Percentiles rank a stretch among this genome's conserved stretches.
phyloP scores from a whole-genome alignment of 2,329 filamentous ascomycete species.

The Ustulina deusta region DNA sequence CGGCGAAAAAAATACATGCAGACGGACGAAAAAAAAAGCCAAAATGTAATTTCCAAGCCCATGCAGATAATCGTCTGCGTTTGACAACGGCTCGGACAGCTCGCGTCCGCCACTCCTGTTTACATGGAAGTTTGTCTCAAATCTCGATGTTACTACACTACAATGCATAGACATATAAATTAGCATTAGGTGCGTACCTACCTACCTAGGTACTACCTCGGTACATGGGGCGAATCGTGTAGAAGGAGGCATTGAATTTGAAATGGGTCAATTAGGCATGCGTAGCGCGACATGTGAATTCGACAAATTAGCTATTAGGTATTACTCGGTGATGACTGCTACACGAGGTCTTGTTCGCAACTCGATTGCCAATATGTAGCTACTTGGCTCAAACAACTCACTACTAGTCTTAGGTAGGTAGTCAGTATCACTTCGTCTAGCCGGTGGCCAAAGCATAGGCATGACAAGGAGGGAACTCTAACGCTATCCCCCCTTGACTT shows the following conservation, averaged over 20 bases:
- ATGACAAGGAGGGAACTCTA: too few relatives aligned
- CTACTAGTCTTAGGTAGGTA: too few relatives aligned
- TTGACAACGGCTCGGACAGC: conserved; percentile 22
- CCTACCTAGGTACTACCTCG: background rate
- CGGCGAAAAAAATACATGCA: background rate
- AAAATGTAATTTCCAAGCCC: conserved; percentile 6
- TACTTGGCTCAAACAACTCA: background rate
- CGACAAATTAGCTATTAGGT: background rate
- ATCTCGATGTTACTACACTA: conserved; percentile 7
- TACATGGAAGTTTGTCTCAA: conserved; percentile 18
- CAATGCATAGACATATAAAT: background rate
- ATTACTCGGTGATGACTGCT: background rate
- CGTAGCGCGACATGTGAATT: background rate
- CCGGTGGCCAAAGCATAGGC: background rate
- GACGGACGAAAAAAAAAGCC: conserved; percentile 1
- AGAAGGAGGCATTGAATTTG: background rate
- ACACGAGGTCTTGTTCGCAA: background rate
- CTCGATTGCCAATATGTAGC: background rate
- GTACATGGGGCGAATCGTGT: background rate
- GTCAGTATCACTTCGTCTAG: background rate
- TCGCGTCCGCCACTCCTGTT: background rate
- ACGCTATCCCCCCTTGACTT: too few relatives aligned
- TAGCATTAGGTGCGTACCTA: conserved; percentile 6
- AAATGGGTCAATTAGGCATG: too few relatives aligned
- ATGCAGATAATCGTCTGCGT: conserved; percentile 7